Base-by-base conservation (phyloP, 1,139 yeast genomes). In the Geotrichum fermentans region DNA sequence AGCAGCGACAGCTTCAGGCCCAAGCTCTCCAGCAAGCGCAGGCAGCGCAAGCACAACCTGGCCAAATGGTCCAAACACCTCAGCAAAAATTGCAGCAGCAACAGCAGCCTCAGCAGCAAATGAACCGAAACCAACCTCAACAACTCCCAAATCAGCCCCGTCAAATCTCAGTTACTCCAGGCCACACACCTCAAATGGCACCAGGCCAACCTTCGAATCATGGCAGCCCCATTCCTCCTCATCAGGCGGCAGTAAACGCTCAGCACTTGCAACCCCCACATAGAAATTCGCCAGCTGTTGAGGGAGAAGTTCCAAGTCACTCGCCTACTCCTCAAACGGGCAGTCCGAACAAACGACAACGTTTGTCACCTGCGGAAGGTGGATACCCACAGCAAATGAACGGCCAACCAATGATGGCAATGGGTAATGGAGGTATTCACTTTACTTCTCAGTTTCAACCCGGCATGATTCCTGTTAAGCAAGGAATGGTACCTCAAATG, bases 321-420 rank as follows among this genome's bases (percentile, higher is more conserved):
- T 58, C 64, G 2, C 64, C 65, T 21, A 58, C 62, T 14, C 62
- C 62, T 20, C 62, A 59, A 37, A 54, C 52, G 6, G 52, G 52
- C 6, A 66, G 70, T 10, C 70, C 71, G 1, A 58, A 68, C 13
- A 67, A 67, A 48, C 61, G 71, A 5, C 70, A 63, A 50, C 59
- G 70, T 8, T 54, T 67, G 14, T 65, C 70, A 13, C 71, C 71
- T 7, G 13, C 38, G 1, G 71, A 67, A 32, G 67, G 68, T 8
- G 54, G 62, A 7, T 63, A 61, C 48, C 29, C 42, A 16, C 52
- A 55, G 17, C 54, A 54, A 3, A 40, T 45, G 45, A 32, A 44
- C 8, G 32, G 35, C 8, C 50, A 46, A 30, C 47, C 42, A 5
- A 46, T 50, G 4, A 46, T 46, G 52, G 46, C 22, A 14, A 44